Percentiles rank a stretch among this genome's conserved stretches.
Evolutionary conservation across 257 asterid species (phyloP).

Genomic region (Craterostigma plantagineum): DNA sequence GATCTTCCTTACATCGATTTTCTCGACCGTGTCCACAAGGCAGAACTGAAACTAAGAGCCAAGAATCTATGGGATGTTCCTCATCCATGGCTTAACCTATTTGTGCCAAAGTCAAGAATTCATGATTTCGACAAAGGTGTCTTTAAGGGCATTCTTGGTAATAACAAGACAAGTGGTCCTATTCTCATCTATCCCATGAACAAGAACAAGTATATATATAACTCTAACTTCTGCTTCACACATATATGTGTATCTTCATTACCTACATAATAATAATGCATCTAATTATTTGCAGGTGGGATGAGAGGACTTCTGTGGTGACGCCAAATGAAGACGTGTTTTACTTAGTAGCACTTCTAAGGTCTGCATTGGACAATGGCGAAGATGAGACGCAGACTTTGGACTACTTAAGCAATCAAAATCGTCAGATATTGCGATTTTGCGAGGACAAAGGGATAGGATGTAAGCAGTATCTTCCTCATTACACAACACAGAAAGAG

Average conservation of each 20-base stretch:
- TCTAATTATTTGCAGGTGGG: slow-evolving; percentile 33
- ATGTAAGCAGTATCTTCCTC: slow-evolving; percentile 62
- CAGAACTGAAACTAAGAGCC: slow-evolving; percentile 52
- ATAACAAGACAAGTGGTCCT: slow-evolving; percentile 48
- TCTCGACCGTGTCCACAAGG: slow-evolving; percentile 79
- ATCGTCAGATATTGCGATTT: slow-evolving; percentile 27
- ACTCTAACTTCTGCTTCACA: background rate
- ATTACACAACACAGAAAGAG: slow-evolving; percentile 40
- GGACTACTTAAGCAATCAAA: slow-evolving; percentile 36
- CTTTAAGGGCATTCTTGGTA: slow-evolving; percentile 61
- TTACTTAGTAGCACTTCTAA: slow-evolving; percentile 51
- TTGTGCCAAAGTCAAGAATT: slow-evolving; percentile 61
- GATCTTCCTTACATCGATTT: slow-evolving; percentile 59
- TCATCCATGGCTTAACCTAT: slow-evolving; percentile 78
- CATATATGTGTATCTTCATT: no score
- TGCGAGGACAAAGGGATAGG: slow-evolving; percentile 28
- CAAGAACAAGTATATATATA: slow-evolving; percentile 45
- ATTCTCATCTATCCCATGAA: slow-evolving; percentile 76
- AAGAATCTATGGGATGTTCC: slow-evolving; percentile 80
- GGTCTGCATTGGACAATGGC: slow-evolving; percentile 24
- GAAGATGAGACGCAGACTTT: slow-evolving; percentile 39
- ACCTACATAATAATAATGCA: background rate
- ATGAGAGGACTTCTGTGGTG: slow-evolving; percentile 35
- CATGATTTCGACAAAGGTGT: slow-evolving; percentile 52
- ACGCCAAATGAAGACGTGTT: slow-evolving; percentile 61